Evolutionary conservation across 1,139 yeast species (phyloP), one percentile per base, ranked within the genome.

Genomic region (Nadsonia commutata): DNA sequence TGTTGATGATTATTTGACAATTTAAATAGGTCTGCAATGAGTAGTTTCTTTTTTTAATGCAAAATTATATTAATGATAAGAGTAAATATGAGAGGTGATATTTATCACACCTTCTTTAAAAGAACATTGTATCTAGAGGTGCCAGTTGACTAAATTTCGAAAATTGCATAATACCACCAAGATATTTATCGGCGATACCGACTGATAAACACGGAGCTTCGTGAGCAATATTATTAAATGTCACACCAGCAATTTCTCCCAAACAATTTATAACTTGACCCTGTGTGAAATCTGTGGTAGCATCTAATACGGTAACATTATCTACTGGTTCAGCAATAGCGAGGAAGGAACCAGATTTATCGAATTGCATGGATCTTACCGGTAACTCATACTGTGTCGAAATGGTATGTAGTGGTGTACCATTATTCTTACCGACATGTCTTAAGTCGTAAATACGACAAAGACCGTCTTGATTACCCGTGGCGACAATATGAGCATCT

Each of bases 391-490:
- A 48, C 36, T 53, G 53, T 1, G 67, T 60, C 4, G 51, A 46
- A 0, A 75, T 66, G 2, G 70, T 67, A n/a, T 52, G 55, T 16
- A 51, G 33, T 2, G 75, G 66, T 45, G 9, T 27, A 4, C 9
- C 7, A 22, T 22, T 22, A 22, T 60, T 62, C 65, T 67, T 63
- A n/a, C 65, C 40, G 13, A 65, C 41, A 22, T 67, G 55, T 45
- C 73, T 51, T 11, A 56, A 58, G 55, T 76, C 82, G 68, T 75
- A 75, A 8, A 76, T 50, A 42, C 74, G 61, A 11, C 76, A 70
- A 8, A 78, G 68, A 2, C 78, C 71, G 55, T 77, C 83, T 55
- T 77, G 82, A 51, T 71, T 74, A 2, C 82, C 82, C 0, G 80
- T 70, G 8, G 74, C 67, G 17, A 76, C 49, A 3, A 64, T 51